Conservation (phyloP, 257 asterid genomes). For the Jasminum sambac region DNA sequence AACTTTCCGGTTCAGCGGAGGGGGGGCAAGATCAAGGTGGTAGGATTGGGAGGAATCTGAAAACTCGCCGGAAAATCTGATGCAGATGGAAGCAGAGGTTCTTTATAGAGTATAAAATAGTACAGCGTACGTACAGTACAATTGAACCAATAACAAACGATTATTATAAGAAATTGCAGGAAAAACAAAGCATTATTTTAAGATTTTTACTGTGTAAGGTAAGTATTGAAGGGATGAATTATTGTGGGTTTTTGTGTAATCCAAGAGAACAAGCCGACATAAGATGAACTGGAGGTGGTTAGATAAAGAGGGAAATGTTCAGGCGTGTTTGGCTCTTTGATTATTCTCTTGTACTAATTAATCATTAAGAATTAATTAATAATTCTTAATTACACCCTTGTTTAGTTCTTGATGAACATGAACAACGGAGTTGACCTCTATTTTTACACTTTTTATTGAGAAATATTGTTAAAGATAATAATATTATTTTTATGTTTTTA, state of each 20-base stretch:
- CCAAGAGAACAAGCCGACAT: slow-evolving; percentile 49
- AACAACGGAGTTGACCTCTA: background rate
- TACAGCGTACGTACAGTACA: slow-evolving; percentile 6
- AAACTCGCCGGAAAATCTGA: slow-evolving; percentile 66
- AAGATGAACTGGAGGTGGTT: slow-evolving; percentile 36
- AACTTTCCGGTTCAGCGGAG: slow-evolving; percentile 31
- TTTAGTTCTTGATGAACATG: background rate
- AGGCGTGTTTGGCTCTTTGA: slow-evolving; percentile 58
- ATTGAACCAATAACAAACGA: slow-evolving; percentile 2
- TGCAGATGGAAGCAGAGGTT: slow-evolving; percentile 39
- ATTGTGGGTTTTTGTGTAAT: slow-evolving; percentile 19
- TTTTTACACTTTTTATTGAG: background rate
- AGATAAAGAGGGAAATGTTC: slow-evolving; percentile 38
- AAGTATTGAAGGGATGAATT: slow-evolving; percentile 12
- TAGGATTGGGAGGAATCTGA: slow-evolving; percentile 42
- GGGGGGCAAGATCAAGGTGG: slow-evolving; percentile 47
- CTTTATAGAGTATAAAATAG: slow-evolving; percentile 27
- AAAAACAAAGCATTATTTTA: background rate
- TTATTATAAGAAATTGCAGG: slow-evolving; percentile 16
- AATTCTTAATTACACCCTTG: background rate
- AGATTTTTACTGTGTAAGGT: slow-evolving; percentile 21
- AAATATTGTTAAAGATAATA: too few relatives aligned
- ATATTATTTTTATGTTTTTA: too few relatives aligned
- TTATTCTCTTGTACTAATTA: slow-evolving; percentile 12
- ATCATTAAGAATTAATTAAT: background rate